phyloP scores from a whole-genome alignment of 2,329 filamentous ascomycete genomes.

The Parastagonospora nodorum region DNA sequence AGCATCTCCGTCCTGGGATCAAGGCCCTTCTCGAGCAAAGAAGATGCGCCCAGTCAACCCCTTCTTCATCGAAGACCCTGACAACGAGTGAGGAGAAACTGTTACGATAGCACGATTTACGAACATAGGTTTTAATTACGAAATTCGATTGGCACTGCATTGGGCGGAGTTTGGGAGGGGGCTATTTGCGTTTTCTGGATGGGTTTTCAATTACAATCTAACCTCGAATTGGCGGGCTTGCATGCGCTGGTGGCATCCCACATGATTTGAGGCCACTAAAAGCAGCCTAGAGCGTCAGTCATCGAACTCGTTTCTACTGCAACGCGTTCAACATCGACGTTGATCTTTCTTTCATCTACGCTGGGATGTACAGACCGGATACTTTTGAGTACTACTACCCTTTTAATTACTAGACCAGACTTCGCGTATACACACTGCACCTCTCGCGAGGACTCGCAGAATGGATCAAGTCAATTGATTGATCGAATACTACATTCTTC shows the following conservation, averaged over 20 bases:
- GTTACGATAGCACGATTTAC: conserved; percentile 24
- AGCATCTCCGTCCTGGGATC: conserved; percentile 37
- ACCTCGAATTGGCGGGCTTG: conserved; percentile 3
- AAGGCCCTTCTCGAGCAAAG: conserved; percentile 24
- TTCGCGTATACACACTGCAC: conserved; percentile 7
- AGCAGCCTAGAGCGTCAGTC: too few species aligned
- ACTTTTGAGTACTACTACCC: conserved; percentile 9
- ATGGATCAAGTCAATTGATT: background rate
- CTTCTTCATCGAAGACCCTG: conserved; percentile 23
- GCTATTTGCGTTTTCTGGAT: conserved; percentile 2
- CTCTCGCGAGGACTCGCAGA: conserved; percentile 14
- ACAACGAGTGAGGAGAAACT: conserved; percentile 16
- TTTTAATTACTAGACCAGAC: conserved; percentile 26
- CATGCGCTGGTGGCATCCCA: background rate
- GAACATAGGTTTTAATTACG: conserved; percentile 11
- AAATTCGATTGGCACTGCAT: conserved; percentile 15
- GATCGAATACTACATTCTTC: background rate
- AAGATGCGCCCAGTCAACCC: conserved; percentile 24
- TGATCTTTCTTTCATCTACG: background rate
- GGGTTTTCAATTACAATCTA: background rate
- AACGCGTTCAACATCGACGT: background rate
- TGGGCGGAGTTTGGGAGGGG: conserved; percentile 15
- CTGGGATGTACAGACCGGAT: conserved; percentile 10
- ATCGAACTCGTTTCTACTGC: too few species aligned
- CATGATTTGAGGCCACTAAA: too few species aligned